Evolutionary conservation across 768 basidiomycete species (phyloP).

Genomic region (Coprinellus aureogranulatus): DNA sequence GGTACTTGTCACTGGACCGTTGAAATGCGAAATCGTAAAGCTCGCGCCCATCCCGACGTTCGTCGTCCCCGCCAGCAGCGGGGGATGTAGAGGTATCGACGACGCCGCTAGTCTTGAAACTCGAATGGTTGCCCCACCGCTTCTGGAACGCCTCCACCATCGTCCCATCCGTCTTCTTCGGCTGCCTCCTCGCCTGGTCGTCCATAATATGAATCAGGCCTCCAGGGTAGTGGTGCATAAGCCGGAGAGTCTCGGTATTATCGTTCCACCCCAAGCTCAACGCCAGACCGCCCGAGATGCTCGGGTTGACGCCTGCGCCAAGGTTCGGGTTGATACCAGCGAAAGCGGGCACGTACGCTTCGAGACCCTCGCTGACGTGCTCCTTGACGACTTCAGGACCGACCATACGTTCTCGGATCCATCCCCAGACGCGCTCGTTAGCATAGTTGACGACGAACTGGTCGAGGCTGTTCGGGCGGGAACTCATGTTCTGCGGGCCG

Average conservation of each 20-base stretch:
- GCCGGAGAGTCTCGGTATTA: slow-evolving; percentile 84
- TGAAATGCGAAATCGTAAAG: slow-evolving; percentile 91
- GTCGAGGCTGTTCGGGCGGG: slow-evolving; percentile 88
- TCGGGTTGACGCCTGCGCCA: not conserved
- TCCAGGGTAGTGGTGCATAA: slow-evolving; percentile 83
- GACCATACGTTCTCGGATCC: slow-evolving; percentile 76
- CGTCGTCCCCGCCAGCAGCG: slow-evolving; percentile 58
- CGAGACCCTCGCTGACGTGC: slow-evolving; percentile 79
- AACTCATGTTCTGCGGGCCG: slow-evolving; percentile 86
- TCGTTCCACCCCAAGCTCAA: slow-evolving; percentile 44
- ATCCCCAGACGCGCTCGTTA: slow-evolving; percentile 86
- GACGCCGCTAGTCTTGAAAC: slow-evolving; percentile 59
- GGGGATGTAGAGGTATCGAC: slow-evolving; percentile 2
- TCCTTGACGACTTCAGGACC: slow-evolving; percentile 50
- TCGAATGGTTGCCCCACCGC: slow-evolving; percentile 90
- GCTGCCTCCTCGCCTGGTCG: slow-evolving; percentile 82
- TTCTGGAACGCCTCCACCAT: slow-evolving; percentile 96
- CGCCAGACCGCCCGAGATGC: not conserved
- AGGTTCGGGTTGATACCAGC: not conserved
- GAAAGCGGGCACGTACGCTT: slow-evolving; percentile 22
- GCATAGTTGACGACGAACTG: slow-evolving; percentile 97
- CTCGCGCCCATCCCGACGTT: slow-evolving; percentile 69
- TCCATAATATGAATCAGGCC: slow-evolving; percentile 98
- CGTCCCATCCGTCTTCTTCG: slow-evolving; percentile 88
- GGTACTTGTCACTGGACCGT: slow-evolving; percentile 90